A percentile compares a stretch with the other conserved stretches of the same genome.
Evolutionary conservation across 1,139 yeast species (phyloP).

Genomic region (Hemisphaericaspora subhashii): DNA sequence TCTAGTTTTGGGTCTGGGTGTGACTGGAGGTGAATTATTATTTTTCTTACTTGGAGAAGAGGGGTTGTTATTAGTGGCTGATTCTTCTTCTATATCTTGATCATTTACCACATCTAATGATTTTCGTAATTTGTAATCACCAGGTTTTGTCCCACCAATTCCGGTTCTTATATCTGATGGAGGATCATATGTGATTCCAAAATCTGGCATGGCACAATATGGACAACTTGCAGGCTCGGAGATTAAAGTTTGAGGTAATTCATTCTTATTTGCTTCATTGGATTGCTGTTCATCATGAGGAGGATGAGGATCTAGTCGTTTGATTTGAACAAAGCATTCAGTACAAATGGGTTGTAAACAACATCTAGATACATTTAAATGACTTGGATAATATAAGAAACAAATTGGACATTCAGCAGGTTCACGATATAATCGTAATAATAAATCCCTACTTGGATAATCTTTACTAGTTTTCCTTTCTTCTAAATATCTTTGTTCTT

Average conservation of each 20-base stretch:
- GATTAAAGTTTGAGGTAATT: conserved; percentile 60
- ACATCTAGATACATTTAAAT: conserved; percentile 81
- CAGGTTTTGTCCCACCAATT: conserved; percentile 45
- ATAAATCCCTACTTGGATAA: conserved; percentile 30
- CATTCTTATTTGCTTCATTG: conserved; percentile 23
- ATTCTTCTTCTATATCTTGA: conserved; percentile 10
- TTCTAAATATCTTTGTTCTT: conserved; percentile 49
- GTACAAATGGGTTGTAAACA: conserved; percentile 93
- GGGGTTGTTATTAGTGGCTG: neutral
- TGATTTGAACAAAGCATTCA: conserved; percentile 95
- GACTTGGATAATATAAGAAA: conserved; percentile 79
- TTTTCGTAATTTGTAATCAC: conserved; percentile 24
- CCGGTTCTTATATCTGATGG: conserved; percentile 59
- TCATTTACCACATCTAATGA: conserved; percentile 5
- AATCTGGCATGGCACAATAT: conserved; percentile 84
- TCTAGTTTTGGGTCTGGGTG: neutral
- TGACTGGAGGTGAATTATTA: neutral
- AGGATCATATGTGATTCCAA: conserved; percentile 79
- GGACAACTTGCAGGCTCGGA: conserved; percentile 93
- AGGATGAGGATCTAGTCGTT: conserved; percentile 90
- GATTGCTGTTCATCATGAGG: conserved; percentile 70
- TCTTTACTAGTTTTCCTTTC: conserved; percentile 30
- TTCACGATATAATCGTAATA: conserved; percentile 53
- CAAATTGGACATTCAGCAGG: conserved; percentile 93
- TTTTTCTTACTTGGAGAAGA: neutral